Conservation (phyloP, 2,329 filamentous ascomycete genomes). For the Clarireedia hainanense region DNA sequence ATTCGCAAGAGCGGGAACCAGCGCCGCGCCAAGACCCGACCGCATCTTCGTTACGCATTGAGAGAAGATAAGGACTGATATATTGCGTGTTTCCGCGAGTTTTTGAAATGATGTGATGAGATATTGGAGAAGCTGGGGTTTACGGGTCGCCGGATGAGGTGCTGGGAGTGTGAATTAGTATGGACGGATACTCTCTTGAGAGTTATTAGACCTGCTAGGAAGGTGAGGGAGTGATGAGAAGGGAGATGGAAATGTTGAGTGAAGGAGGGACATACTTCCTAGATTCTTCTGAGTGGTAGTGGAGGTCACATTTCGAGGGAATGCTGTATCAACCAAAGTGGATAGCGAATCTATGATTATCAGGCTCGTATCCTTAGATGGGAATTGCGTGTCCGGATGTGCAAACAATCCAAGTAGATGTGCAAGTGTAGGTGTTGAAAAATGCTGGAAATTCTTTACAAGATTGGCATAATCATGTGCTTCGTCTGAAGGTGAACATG, state of each 20-base stretch:
- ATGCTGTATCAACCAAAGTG: conserved; percentile 66
- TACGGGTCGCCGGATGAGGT: conserved; percentile 21
- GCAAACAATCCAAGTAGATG: conserved; percentile 66
- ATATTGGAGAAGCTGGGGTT: conserved; percentile 39
- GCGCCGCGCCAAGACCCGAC: conserved; percentile 53
- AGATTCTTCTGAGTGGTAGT: conserved; percentile 16
- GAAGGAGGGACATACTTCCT: conserved; percentile 16
- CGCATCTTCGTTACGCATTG: conserved; percentile 80
- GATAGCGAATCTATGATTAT: conserved; percentile 75
- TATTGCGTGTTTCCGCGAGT: conserved; percentile 63
- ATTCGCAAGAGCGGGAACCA: conserved; percentile 69
- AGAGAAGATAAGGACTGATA: conserved; percentile 68
- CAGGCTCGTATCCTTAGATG: conserved; percentile 55
- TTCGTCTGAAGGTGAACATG: conserved; percentile 7
- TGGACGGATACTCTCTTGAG: background rate
- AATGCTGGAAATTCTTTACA: conserved; percentile 52
- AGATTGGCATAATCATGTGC: background rate
- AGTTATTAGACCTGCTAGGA: background rate
- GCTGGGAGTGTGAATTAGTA: background rate
- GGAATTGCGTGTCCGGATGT: conserved; percentile 50
- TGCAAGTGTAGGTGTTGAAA: conserved; percentile 49
- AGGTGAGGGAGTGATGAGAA: background rate
- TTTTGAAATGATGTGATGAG: conserved; percentile 67
- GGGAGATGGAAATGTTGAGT: background rate
- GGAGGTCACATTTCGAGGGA: conserved; percentile 53